Evolutionary conservation across 176 grass and related monocot genomes (phyloP).

Genomic region (Phoenix roebelenii): DNA sequence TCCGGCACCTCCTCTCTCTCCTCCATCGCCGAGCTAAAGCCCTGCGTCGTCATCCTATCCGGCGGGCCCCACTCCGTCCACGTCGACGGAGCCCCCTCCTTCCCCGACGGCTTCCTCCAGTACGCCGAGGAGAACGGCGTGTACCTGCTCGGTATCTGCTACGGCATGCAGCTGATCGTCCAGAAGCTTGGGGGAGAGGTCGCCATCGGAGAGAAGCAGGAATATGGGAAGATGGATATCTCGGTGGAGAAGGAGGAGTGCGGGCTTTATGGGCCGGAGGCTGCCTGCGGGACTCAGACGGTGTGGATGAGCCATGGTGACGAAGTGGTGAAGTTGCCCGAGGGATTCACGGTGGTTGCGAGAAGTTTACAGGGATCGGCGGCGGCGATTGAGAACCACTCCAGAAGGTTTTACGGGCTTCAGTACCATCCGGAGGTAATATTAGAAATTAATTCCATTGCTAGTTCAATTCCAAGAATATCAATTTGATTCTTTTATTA

Average conservation of each 20-base stretch:
- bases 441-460: not conserved
- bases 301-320: constrained; percentile 97
- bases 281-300: constrained; percentile 32
- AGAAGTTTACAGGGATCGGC: constrained; percentile 56
- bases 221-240: constrained; percentile 83
- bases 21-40: constrained; percentile 12
- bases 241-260: constrained; percentile 22
- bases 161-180: constrained; percentile 89
- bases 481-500: not conserved
- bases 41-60: constrained; percentile 48
- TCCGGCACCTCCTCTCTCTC: not conserved
- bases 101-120: constrained; percentile 46
- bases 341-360: constrained; percentile 61
- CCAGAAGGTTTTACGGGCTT: constrained; percentile 51
- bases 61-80: constrained; percentile 72
- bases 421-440: constrained; percentile 88
- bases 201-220: constrained; percentile 42
- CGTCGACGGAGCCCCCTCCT: constrained; percentile 30
- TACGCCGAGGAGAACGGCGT: constrained; percentile 36
- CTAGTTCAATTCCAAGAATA: not conserved
- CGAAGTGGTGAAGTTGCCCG: constrained; percentile 44
- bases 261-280: constrained; percentile 27
- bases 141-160: constrained; percentile 76
- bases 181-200: constrained; percentile 61
- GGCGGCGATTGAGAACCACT: constrained; percentile 46